phyloP scores from a whole-genome alignment of 331 rosid species.

The Prunus yedoensis region DNA sequence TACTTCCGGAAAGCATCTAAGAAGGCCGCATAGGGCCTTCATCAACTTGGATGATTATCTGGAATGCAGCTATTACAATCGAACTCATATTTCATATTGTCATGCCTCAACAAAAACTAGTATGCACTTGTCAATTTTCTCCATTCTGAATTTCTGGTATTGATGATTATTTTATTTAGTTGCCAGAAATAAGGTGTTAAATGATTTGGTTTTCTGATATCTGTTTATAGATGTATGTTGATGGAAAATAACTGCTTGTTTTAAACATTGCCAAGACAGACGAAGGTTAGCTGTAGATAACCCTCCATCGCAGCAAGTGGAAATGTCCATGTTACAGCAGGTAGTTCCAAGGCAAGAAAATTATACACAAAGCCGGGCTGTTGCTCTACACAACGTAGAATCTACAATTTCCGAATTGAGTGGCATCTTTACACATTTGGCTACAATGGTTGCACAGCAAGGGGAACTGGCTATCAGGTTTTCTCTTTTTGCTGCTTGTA shows the following conservation, averaged over 20 bases:
- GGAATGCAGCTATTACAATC: not conserved
- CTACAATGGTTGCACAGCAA: conserved; percentile 98
- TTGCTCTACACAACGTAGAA: conserved; percentile 90
- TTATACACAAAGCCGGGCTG: conserved; percentile 65
- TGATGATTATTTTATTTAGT: conserved; percentile 7
- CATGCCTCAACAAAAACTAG: not conserved
- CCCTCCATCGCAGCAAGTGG: conserved; percentile 90
- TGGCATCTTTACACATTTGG: conserved; percentile 88
- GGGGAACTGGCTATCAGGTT: conserved; percentile 99
- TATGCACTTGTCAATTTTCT: not conserved
- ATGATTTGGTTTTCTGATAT: not conserved
- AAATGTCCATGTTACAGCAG: conserved; percentile 94
- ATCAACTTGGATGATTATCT: not conserved
- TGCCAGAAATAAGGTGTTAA: not conserved
- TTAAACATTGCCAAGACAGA: conserved; percentile 48
- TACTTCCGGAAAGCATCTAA: not conserved
- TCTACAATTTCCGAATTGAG: conserved; percentile 93
- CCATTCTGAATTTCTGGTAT: not conserved
- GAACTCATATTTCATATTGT: not conserved
- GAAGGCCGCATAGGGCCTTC: not conserved
- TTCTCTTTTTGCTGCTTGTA: conserved; percentile 20
- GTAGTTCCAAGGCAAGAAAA: conserved; percentile 82
- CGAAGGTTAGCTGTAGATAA: conserved; percentile 87
- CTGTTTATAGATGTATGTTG: conserved; percentile 1
- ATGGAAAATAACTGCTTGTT: conserved; percentile 23